Conservation (phyloP, 2,329 filamentous ascomycete genomes). For the Fusarium falciforme region DNA sequence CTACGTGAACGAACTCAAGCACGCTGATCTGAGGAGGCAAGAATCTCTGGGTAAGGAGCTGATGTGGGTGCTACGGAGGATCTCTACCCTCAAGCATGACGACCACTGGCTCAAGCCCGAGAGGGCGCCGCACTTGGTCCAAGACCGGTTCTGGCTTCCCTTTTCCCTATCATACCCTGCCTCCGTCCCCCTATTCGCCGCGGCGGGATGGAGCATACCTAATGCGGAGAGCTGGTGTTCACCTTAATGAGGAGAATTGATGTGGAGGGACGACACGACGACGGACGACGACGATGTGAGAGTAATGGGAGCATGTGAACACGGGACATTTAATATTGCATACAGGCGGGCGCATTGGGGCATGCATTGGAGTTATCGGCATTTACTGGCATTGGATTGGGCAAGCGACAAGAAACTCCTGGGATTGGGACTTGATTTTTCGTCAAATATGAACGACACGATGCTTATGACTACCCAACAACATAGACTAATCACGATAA, state of each 20-base stretch:
- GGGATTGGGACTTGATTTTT: background rate
- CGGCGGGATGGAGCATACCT: slow-evolving; percentile 44
- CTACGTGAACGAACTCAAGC: slow-evolving; percentile 45
- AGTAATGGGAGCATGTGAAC: background rate
- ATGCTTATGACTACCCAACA: slow-evolving; percentile 2
- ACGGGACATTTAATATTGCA: background rate
- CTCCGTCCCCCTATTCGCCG: slow-evolving; percentile 43
- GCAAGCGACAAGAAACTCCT: background rate
- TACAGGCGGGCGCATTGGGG: background rate
- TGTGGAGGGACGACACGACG: background rate
- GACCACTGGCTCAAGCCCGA: slow-evolving; percentile 36
- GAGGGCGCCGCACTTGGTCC: slow-evolving; percentile 37
- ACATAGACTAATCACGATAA: slow-evolving; percentile 1
- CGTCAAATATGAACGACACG: background rate
- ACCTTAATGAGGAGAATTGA: background rate
- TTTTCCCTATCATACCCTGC: slow-evolving; percentile 47
- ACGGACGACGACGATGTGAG: background rate
- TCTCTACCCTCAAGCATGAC: slow-evolving; percentile 32
- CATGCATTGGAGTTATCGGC: background rate
- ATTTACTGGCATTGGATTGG: background rate
- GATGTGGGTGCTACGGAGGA: slow-evolving; percentile 50
- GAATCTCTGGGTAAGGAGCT: slow-evolving; percentile 46
- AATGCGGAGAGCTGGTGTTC: slow-evolving; percentile 20
- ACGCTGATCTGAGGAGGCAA: slow-evolving; percentile 20
- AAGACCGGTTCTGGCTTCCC: slow-evolving; percentile 46